A percentile compares a stretch with the other conserved stretches of the same genome.
These are phyloP conservation scores for Anthostomella pinea DNA, from an alignment of 2,329 filamentous ascomycete species.

Conservation along the genomic window DNA sequence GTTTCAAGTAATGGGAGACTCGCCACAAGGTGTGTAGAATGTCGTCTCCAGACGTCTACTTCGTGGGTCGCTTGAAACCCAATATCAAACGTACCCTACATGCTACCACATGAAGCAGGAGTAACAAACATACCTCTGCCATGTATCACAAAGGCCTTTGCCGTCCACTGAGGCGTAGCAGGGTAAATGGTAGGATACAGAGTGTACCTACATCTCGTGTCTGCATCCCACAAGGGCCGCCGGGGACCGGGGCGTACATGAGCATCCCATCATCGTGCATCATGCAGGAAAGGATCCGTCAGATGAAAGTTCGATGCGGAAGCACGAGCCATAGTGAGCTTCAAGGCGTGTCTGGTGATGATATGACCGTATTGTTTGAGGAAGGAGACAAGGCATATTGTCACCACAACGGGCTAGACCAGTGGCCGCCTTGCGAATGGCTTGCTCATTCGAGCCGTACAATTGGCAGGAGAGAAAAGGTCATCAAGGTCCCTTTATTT, in stretches of 20 bases:
- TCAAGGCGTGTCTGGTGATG: constrained; percentile 4
- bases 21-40: neutral
- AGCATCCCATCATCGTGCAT: constrained; percentile 20
- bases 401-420: neutral
- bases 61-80: constrained; percentile 10
- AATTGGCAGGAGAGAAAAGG: no score
- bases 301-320: constrained; percentile 6
- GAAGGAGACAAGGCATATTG: neutral
- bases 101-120: constrained; percentile 29
- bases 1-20: constrained; percentile 1
- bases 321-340: constrained; percentile 4
- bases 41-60: constrained; percentile 1
- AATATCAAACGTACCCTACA: constrained; percentile 25
- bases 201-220: constrained; percentile 10
- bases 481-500: no score
- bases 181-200: constrained; percentile 9
- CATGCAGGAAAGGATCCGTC: constrained; percentile 18
- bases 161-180: constrained; percentile 14
- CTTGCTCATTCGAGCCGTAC: no score
- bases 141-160: constrained; percentile 20
- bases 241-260: constrained; percentile 12
- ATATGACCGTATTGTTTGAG: constrained; percentile 5
- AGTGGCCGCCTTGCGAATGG: neutral
- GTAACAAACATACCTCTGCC: constrained; percentile 25
- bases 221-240: constrained; percentile 17